Evolutionary conservation across 2,329 filamentous ascomycete species (phyloP).

Genomic region (Thermochaetoides dissita): DNA sequence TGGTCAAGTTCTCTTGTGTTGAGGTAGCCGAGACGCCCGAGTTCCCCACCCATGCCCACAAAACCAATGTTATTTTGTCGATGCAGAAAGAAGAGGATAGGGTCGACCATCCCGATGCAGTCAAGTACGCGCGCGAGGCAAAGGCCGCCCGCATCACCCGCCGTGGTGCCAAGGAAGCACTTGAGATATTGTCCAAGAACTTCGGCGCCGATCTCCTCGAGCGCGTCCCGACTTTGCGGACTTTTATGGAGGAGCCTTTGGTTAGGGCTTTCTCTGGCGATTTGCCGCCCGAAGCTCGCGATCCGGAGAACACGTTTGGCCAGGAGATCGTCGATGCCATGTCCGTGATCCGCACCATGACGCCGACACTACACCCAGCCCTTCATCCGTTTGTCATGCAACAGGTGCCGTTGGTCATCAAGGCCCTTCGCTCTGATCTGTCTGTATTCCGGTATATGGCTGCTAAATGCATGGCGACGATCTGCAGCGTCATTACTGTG

Average conservation of each 20-base stretch:
- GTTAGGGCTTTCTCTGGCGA: constrained; percentile 57
- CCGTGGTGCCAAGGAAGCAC: constrained; percentile 81
- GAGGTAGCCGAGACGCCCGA: constrained; percentile 96
- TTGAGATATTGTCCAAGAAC: constrained; percentile 70
- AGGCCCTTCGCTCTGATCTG: constrained; percentile 72
- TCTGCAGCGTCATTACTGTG: constrained; percentile 91
- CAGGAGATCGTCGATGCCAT: constrained; percentile 90
- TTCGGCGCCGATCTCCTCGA: constrained; percentile 68
- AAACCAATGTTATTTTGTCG: constrained; percentile 73
- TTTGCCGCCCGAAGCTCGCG: constrained; percentile 57
- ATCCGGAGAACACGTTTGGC: constrained; percentile 62
- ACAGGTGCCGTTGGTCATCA: constrained; percentile 73
- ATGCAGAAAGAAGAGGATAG: constrained; percentile 95
- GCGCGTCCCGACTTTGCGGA: constrained; percentile 69
- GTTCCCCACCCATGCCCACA: constrained; percentile 67
- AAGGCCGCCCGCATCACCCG: constrained; percentile 80
- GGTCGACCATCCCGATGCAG: constrained; percentile 80
- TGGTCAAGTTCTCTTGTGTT: constrained; percentile 95
- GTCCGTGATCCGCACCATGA: constrained; percentile 80
- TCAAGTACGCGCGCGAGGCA: constrained; percentile 77
- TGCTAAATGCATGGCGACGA: constrained; percentile 90
- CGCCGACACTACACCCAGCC: constrained; percentile 69
- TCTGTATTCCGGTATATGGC: constrained; percentile 94
- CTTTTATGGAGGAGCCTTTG: constrained; percentile 71
- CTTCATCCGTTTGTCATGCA: constrained; percentile 70